A percentile compares a stretch with the other conserved stretches of the same genome.
Evolutionary conservation across 805 yeast species (phyloP).

Genomic region (Metschnikowia bowlesiae): DNA sequence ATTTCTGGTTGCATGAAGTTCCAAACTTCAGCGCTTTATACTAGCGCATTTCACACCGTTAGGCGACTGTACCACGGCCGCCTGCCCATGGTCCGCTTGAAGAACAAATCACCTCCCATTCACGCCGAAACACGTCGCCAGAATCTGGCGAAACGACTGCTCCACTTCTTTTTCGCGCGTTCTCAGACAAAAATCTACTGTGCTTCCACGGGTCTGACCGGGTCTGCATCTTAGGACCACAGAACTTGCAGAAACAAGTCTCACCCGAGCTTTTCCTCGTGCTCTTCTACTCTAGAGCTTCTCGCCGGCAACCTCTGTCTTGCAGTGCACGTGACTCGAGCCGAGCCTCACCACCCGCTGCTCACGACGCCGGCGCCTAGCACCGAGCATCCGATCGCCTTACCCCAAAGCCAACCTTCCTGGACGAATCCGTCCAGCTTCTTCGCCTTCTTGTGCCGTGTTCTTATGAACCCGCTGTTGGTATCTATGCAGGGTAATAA

Average conservation of each 20-base stretch:
- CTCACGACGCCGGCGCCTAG: neutral
- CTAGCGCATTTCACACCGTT: too few relatives aligned
- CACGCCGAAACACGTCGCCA: neutral
- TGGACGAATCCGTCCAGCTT: neutral
- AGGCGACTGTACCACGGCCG: too few relatives aligned
- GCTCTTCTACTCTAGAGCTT: neutral
- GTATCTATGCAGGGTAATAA: neutral
- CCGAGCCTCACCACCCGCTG: neutral
- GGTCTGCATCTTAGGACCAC: conserved; percentile 1
- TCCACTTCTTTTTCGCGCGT: conserved; percentile 3
- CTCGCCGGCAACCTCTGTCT: neutral
- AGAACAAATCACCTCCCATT: too few relatives aligned
- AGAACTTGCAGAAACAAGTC: neutral
- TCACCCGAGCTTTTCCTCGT: neutral
- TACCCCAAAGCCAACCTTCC: neutral
- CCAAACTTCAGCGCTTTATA: too few relatives aligned
- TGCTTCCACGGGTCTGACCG: neutral
- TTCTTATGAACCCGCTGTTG: neutral
- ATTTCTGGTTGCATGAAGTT: too few relatives aligned
- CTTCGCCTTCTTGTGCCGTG: neutral
- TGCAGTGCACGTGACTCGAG: neutral
- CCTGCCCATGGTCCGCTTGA: too few relatives aligned
- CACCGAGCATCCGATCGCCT: neutral
- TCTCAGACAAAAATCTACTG: neutral
- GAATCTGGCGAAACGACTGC: neutral